phyloP scores from a whole-genome alignment of 495 filamentous ascomycete genomes.

The Penicillium alfredii region DNA sequence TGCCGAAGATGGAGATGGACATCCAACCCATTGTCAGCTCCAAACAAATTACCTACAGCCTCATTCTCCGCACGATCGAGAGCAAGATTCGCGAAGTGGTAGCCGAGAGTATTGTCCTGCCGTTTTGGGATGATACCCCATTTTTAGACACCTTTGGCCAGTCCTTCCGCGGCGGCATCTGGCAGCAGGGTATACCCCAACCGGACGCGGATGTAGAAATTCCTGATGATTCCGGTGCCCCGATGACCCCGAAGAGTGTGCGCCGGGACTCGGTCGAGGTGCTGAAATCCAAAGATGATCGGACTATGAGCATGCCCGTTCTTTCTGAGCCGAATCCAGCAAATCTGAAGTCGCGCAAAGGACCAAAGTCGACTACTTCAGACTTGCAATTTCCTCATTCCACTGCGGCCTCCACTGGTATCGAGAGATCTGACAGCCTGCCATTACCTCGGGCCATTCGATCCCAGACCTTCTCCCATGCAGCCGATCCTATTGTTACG shows the following conservation, averaged over 20 bases:
- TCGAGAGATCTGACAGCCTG: conserved; percentile 30
- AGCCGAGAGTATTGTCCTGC: conserved; percentile 85
- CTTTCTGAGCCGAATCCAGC: conserved; percentile 27
- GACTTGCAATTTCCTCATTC: conserved; percentile 23
- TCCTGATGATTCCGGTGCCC: conserved; percentile 49
- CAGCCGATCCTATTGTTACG: conserved; percentile 57
- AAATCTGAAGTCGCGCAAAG: conserved; percentile 32
- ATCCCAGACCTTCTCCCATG: conserved; percentile 58
- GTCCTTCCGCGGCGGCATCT: conserved; percentile 83
- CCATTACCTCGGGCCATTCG: conserved; percentile 52
- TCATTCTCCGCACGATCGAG: conserved; percentile 90
- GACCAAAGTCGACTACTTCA: conserved; percentile 18
- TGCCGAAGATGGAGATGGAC: conserved; percentile 85
- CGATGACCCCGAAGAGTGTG: conserved; percentile 34
- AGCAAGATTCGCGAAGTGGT: conserved; percentile 89
- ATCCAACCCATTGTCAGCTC: conserved; percentile 94
- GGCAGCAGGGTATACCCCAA: conserved; percentile 54
- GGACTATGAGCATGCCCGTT: conserved; percentile 53
- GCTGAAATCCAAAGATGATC: conserved; percentile 45
- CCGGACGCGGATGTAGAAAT: conserved; percentile 45
- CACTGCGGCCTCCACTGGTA: conserved; percentile 32
- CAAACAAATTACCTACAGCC: conserved; percentile 86
- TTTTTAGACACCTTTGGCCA: conserved; percentile 76
- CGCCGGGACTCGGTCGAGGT: conserved; percentile 27
- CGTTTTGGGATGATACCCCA: conserved; percentile 92